Base-by-base conservation (phyloP, 148 eudicot genomes). In the Camellia sinensis region DNA sequence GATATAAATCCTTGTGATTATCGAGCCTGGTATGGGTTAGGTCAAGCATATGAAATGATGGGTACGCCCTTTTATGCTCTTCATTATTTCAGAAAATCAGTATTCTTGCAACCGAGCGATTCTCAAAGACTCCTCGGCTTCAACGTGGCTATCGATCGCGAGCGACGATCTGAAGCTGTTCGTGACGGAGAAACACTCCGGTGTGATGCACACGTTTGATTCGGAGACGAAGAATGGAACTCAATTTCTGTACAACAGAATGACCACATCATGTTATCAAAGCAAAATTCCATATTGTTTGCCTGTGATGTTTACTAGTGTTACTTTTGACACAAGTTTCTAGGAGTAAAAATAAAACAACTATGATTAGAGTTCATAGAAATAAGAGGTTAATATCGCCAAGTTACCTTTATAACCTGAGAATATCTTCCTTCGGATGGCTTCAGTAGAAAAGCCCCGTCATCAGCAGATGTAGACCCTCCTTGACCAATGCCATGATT, bases 1-100 rank as follows among this genome's bases (percentile, higher is more conserved):
- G 99, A 97, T 88, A 94, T 94, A 79, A 91, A 90, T 73, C 87
- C 98, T 18, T 88, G 97, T 83, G 98, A 97, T 85, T 97, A 94
- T 86, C 90, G 98, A 71, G 98, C 99, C 1, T 97, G 99, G 99
- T 97, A 97, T 79, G 99, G 99, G 14, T 88, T 97, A 85, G 99
- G 99, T 3, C 99, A 97, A 86, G 98, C 99, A 5, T 97, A 97
- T 86, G 99, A 97, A 82, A 97, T 97, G 97, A 90, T 92, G 94
- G 90, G 87, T 19, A 94, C 92, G 98, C 98, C 99, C 52, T 88
- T 88, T 65, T 97, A 97, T 79, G 98, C 99, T 0, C 89, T 97
- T 48, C 87, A 93, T 84, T 96, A 94, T 82, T 97, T 94, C 84
- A 88, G 81, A 71, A 97, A 92, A 81, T 91, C 99, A 17, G 93